Evolutionary conservation across 192 early-diverging fungal species (phyloP).

Genomic region (Umbelopsis vinacea): DNA sequence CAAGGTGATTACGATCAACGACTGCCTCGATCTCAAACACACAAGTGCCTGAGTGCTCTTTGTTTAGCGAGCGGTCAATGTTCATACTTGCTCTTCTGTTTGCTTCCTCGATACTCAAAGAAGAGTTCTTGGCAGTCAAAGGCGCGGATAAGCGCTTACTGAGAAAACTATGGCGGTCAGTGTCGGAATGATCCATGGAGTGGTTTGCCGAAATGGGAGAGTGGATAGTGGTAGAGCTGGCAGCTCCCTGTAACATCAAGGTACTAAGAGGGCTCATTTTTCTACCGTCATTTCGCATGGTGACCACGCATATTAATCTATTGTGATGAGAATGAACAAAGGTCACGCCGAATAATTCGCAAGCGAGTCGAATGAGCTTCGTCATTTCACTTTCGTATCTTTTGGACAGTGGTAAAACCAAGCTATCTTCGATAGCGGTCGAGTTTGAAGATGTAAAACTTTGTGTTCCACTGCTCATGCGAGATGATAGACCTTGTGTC

Average conservation of each 20-base stretch:
- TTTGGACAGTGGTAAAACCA: conserved; percentile 7
- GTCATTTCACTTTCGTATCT: conserved; percentile 33
- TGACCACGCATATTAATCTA: conserved; percentile 30
- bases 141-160: background rate
- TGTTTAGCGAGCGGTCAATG: conserved; percentile 9
- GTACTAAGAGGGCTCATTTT: conserved; percentile 21
- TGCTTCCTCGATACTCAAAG: background rate
- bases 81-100: conserved; percentile 16
- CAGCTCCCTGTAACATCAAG: conserved; percentile 3
- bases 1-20: background rate
- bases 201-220: background rate
- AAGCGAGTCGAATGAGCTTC: conserved; percentile 28
- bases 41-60: conserved; percentile 6
- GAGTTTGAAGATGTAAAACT: conserved; percentile 8
- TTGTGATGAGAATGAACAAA: conserved; percentile 28
- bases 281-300: conserved; percentile 26
- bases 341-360: conserved; percentile 39
- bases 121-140: background rate
- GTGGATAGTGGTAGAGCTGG: background rate
- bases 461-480: conserved; percentile 21
- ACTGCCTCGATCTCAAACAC: background rate
- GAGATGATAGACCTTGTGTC: conserved; percentile 12
- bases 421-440: conserved; percentile 13
- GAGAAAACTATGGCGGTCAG: background rate
- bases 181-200: background rate